Evolutionary conservation across 345 rosid genomes (phyloP), one percentile per base, ranked within the genome.

Genomic region (Diplotaxis tenuifolia): DNA sequence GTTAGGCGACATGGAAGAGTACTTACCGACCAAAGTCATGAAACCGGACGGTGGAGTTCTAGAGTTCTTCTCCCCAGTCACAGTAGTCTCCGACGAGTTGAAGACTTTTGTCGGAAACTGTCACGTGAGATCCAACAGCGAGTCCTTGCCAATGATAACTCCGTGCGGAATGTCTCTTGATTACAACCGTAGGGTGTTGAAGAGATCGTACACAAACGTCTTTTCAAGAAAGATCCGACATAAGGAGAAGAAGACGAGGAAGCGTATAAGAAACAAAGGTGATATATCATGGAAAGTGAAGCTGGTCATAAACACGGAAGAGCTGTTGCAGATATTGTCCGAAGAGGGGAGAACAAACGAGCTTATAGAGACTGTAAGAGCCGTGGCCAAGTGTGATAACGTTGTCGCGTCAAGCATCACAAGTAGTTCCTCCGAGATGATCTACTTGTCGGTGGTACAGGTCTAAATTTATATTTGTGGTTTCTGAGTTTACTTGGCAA

Each of bases 251-350:
- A 63, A 62, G 23, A 72, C 45, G 57, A 42, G 16, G 23, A 57
- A 21, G 18, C 56, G 34, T 21, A 42, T 9, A n/a, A 61, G 27
- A 20, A 29, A 64, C 58, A 75, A 75, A 75, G n/a, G 69, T 12
- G 85, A 89, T 19, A 72, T 89, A 75, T 93, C 28, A 25, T 45
- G 98, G 96, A 91, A 88, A 78, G 98, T 94, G 81, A 91, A 88
- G 83, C 84, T 94, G 2, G 96, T 80, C 40, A 91, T 91, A n/a
- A 74, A 84, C 54, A 83, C 86, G 9, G 86, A 80, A 54, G 90
- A 86, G 81, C 73, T 94, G 63, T 18, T 80, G 82, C 76, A 91
- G 71, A 91, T 91, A 25, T 49, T 94, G 71, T 86, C 97, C 2
- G 86, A 89, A 55, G 94, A 85, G 52, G 70, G 69, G 11, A 83